Conservation (phyloP, 2,329 filamentous ascomycete genomes). For the Fonsecaea erecta region DNA sequence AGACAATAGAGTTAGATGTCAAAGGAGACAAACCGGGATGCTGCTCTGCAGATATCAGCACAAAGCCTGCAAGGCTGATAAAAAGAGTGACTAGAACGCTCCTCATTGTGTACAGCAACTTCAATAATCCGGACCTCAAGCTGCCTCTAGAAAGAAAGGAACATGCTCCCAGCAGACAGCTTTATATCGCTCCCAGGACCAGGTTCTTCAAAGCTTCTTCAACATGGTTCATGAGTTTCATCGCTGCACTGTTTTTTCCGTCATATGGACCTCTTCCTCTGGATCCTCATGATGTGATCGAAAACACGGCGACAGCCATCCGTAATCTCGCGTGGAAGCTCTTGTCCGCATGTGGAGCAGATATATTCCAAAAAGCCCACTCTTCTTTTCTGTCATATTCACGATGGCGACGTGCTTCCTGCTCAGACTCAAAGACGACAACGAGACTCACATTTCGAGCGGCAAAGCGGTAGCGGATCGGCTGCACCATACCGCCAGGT, state of each 20-base stretch:
- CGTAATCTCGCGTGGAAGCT: conserved; percentile 28
- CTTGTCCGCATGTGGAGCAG: conserved; percentile 20
- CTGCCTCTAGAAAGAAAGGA: neutral
- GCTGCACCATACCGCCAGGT: conserved; percentile 5
- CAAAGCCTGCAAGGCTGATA: conserved; percentile 25
- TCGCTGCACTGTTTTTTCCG: too few relatives aligned
- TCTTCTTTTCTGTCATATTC: conserved; percentile 22
- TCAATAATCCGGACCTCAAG: neutral
- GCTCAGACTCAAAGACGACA: neutral
- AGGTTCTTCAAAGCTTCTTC: neutral
- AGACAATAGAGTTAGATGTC: neutral
- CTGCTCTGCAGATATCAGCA: conserved; percentile 22
- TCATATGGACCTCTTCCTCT: neutral
- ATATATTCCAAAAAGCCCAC: conserved; percentile 26
- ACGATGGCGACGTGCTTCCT: conserved; percentile 8
- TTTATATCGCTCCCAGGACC: conserved; percentile 6
- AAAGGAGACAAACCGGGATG: conserved; percentile 19
- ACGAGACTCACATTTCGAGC: neutral
- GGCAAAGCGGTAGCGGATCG: conserved; percentile 1
- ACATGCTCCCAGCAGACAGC: neutral
- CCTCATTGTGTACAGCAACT: conserved; percentile 3
- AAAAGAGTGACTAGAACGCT: conserved; percentile 14
- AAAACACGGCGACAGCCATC: neutral
- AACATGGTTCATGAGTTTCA: neutral
- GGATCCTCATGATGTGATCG: neutral